Conservation (phyloP, 192 early-diverging fungal genomes). For the Geosiphon pyriformis region DNA sequence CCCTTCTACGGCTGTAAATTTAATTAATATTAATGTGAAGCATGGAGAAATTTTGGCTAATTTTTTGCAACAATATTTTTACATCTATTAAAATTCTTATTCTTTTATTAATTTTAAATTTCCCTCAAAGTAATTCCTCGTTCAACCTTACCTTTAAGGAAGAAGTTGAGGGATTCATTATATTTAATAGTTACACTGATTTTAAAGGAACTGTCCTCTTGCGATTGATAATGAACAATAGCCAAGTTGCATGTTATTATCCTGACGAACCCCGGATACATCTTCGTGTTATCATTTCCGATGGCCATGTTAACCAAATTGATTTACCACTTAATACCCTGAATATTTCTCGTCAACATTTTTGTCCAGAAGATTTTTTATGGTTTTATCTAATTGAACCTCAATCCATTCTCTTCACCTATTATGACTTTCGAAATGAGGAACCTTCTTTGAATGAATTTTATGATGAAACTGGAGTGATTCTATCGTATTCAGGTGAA, state of each 20-base stretch:
- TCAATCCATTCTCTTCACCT: not conserved
- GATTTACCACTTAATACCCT: not conserved
- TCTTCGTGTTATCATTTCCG: not conserved
- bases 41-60: too few relatives aligned
- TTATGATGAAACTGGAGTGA: not conserved
- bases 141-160: not conserved
- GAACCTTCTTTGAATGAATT: not conserved
- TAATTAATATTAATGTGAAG: too few relatives aligned
- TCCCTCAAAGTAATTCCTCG: not conserved
- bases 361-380: not conserved
- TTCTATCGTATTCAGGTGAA: not conserved
- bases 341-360: not conserved
- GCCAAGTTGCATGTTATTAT: not conserved
- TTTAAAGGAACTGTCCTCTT: not conserved
- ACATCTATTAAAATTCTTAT: too few relatives aligned
- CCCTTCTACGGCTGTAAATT: too few relatives aligned
- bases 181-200: not conserved
- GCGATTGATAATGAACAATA: not conserved
- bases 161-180: not conserved
- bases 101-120: too few relatives aligned
- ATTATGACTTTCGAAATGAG: not conserved
- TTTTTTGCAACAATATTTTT: too few relatives aligned
- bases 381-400: not conserved
- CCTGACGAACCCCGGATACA: not conserved
- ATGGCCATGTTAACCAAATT: not conserved